phyloP scores from a whole-genome alignment of 306 rosid genomes.

The Heteromeles arbutifolia region DNA sequence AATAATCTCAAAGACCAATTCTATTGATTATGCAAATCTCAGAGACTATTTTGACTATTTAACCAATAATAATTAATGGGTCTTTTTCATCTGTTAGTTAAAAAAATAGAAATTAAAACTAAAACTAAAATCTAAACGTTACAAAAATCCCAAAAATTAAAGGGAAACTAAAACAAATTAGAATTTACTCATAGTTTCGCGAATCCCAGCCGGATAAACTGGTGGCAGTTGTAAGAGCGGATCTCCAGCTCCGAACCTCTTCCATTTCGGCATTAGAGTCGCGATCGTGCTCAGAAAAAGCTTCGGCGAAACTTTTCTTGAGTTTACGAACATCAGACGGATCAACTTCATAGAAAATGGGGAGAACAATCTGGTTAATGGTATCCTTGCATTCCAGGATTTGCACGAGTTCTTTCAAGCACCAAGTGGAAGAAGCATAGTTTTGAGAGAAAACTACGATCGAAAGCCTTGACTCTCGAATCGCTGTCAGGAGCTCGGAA shows the following conservation, averaged over 20 bases:
- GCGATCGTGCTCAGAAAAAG: background rate
- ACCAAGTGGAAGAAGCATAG: background rate
- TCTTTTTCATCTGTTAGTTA: too few relatives aligned
- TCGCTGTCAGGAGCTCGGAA: background rate
- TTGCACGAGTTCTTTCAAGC: background rate
- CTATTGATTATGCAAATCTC: too few relatives aligned
- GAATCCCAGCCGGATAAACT: too few relatives aligned
- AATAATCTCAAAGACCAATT: too few relatives aligned
- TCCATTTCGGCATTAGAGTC: background rate
- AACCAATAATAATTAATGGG: too few relatives aligned
- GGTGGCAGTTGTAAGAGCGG: background rate
- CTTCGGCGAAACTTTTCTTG: background rate
- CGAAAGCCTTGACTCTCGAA: background rate
- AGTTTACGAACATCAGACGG: background rate
- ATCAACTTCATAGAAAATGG: background rate
- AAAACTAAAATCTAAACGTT: too few relatives aligned
- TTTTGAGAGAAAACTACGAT: background rate
- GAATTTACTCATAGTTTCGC: too few relatives aligned
- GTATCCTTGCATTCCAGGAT: background rate
- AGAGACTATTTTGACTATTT: too few relatives aligned
- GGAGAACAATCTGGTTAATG: background rate
- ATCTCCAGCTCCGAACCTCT: background rate
- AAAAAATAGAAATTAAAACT: too few relatives aligned
- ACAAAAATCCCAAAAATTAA: too few relatives aligned
- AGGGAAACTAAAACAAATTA: background rate